A percentile compares a stretch with the other conserved stretches of the same genome.
Evolutionary conservation across 2,329 filamentous ascomycete species (phyloP).

Genomic region (Alternaria longipes): DNA sequence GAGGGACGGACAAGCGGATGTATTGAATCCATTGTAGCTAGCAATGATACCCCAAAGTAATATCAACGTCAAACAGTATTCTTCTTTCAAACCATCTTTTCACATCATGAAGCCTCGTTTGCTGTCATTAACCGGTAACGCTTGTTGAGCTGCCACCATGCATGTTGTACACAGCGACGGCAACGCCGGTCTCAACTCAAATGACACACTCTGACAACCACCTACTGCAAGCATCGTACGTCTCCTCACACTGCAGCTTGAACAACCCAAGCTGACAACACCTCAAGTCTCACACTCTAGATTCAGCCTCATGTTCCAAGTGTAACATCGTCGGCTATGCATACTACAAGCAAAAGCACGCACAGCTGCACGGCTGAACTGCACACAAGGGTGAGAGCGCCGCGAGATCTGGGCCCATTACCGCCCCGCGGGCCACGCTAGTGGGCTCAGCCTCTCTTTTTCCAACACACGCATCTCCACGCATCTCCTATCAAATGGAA

Average conservation of each 20-base stretch:
- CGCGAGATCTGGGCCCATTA: conserved; percentile 1
- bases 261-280: conserved; percentile 6
- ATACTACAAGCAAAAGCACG: not conserved
- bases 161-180: not conserved
- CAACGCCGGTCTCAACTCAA: not conserved
- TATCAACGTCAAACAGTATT: not conserved
- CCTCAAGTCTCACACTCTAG: conserved; percentile 1
- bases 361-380: not conserved
- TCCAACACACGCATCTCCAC: not conserved
- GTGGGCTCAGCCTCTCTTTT: not conserved
- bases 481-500: conserved; percentile 1
- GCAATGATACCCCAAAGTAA: conserved; percentile 1
- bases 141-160: not conserved
- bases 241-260: not conserved
- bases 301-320: conserved; percentile 3
- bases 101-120: not conserved
- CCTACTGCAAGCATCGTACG: not conserved
- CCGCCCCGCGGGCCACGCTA: not conserved
- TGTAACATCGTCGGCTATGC: conserved; percentile 4
- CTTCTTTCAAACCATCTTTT: not conserved
- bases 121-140: not conserved
- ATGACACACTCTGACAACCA: not conserved
- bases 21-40: not conserved
- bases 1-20: not conserved
- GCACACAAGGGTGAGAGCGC: not conserved